Percentiles rank a stretch among this genome's conserved stretches.
phyloP scores from a whole-genome alignment of 768 basidiomycete species.

The Trametes cubensis region DNA sequence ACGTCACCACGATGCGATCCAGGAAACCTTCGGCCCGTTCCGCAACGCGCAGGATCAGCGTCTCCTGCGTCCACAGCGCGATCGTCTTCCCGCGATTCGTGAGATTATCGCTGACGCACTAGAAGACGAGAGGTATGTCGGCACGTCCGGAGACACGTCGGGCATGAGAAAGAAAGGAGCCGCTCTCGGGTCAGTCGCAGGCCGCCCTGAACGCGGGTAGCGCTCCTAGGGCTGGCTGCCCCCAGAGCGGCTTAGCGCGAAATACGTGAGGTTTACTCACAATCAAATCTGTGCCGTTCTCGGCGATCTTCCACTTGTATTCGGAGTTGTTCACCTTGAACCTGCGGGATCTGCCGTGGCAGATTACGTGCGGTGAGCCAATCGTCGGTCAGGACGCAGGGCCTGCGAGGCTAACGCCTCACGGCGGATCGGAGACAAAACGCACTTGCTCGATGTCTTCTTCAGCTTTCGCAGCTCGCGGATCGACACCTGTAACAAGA shows the following conservation, averaged over 20 bases:
- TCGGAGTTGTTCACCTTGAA: conserved; percentile 52
- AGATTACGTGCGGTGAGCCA: background rate
- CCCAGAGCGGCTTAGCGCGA: conserved; percentile 11
- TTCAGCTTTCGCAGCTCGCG: conserved; percentile 53
- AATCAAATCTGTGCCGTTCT: conserved; percentile 47
- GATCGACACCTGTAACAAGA: conserved; percentile 39
- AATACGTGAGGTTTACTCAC: conserved; percentile 36
- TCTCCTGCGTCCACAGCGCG: conserved; percentile 48
- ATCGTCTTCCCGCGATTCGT: conserved; percentile 47
- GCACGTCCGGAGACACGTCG: background rate
- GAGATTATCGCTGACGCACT: conserved; percentile 53
- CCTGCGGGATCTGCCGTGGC: conserved; percentile 48
- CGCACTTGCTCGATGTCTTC: conserved; percentile 52
- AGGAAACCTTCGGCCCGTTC: conserved; percentile 43
- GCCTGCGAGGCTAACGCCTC: background rate
- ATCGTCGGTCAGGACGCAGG: background rate
- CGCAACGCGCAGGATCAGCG: conserved; percentile 44
- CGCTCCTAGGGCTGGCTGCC: background rate
- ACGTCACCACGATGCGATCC: conserved; percentile 57
- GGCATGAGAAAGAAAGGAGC: background rate
- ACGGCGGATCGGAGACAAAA: conserved; percentile 17
- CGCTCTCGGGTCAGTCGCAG: background rate
- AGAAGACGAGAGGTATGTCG: background rate
- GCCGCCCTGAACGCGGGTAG: background rate
- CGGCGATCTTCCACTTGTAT: conserved; percentile 60